These are phyloP conservation scores for Raphanus raphanistrum DNA, from an alignment of 345 rosid species.

Conservation along the genomic window DNA sequence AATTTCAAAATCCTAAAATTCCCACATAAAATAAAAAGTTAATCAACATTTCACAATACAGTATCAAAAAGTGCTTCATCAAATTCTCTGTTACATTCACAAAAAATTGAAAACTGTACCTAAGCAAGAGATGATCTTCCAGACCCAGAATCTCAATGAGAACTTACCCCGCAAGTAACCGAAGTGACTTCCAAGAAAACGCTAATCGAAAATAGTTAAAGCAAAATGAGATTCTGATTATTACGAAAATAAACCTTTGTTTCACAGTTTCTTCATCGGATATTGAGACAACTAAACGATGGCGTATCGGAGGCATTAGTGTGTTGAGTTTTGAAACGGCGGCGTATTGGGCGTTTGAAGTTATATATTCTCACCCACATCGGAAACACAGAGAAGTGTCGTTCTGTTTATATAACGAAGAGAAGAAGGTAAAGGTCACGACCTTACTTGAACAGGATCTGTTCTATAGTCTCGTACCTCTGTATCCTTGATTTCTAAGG, in stretches of 20 bases:
- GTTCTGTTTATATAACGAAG: neutral
- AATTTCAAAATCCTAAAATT: no score
- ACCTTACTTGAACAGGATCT: slow-evolving; percentile 26
- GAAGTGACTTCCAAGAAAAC: slow-evolving; percentile 79
- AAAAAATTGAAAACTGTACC: slow-evolving; percentile 35
- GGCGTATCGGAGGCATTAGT: neutral
- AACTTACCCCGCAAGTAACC: slow-evolving; percentile 56
- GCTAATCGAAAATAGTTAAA: slow-evolving; percentile 36
- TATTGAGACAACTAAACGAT: neutral
- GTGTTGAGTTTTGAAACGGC: neutral
- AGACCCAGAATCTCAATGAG: slow-evolving; percentile 55
- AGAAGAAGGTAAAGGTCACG: neutral
- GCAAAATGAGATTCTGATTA: slow-evolving; percentile 21
- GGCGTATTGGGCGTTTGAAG: neutral
- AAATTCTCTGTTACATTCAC: neutral
- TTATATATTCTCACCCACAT: neutral
- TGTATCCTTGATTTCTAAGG: slow-evolving; percentile 12
- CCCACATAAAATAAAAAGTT: no score
- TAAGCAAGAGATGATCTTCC: slow-evolving; percentile 79
- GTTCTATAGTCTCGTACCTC: slow-evolving; percentile 15
- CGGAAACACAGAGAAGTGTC: neutral
- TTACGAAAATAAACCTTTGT: slow-evolving; percentile 9
- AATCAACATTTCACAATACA: no score
- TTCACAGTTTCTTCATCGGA: neutral
- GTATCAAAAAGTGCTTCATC: no score